Percentiles rank a stretch among this genome's conserved stretches.
Evolutionary conservation across 2,329 filamentous ascomycete species (phyloP).

Genomic region (Cryphonectria japonica): DNA sequence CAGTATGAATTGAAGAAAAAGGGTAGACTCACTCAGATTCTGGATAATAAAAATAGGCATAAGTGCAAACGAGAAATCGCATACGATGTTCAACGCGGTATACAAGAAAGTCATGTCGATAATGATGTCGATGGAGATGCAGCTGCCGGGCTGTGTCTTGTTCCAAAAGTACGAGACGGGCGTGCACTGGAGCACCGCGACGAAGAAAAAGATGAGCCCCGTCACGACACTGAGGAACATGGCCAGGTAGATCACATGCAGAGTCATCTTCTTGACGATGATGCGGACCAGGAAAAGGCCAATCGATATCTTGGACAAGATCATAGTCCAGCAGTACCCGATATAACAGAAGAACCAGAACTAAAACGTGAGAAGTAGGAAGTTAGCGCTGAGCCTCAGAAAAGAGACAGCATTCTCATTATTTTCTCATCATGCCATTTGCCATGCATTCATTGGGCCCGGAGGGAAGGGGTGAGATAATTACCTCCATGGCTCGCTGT

Average conservation of each 20-base stretch:
- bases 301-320: constrained; percentile 46
- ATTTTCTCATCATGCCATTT: too few species aligned
- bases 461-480: not conserved
- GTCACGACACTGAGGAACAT: constrained; percentile 42
- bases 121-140: constrained; percentile 48
- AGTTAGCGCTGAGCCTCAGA: not conserved
- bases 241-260: constrained; percentile 42
- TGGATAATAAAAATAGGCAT: constrained; percentile 59
- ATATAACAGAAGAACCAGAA: constrained; percentile 33
- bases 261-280: constrained; percentile 39
- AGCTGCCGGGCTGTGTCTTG: constrained; percentile 39
- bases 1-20: not conserved
- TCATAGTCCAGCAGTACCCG: constrained; percentile 33
- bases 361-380: constrained; percentile 14
- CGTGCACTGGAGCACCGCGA: constrained; percentile 45
- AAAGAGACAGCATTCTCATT: not conserved
- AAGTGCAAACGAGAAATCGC: constrained; percentile 56
- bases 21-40: constrained; percentile 42
- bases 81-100: constrained; percentile 52
- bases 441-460: too few species aligned
- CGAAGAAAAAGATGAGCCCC: constrained; percentile 46
- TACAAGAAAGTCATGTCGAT: constrained; percentile 57
- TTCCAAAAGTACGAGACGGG: constrained; percentile 48
- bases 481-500: constrained; percentile 42
- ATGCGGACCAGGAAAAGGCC: constrained; percentile 48